Evolutionary conservation across 2,329 filamentous ascomycete genomes (phyloP).

Genomic region (Exserohilum rostratum): DNA sequence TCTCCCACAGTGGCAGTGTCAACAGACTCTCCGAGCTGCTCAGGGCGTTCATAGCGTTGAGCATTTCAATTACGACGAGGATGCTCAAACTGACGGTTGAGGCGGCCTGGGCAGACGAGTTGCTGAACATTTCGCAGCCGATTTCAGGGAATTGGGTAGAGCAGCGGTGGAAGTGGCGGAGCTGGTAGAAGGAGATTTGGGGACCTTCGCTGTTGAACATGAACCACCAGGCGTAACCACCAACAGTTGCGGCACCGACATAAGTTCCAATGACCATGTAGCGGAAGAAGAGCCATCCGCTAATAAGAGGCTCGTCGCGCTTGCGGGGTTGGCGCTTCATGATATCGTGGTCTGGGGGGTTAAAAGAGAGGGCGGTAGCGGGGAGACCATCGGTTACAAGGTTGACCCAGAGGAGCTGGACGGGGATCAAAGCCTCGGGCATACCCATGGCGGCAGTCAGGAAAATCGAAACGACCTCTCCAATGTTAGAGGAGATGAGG

Average conservation of each 20-base stretch:
- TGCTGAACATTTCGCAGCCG: constrained; percentile 88
- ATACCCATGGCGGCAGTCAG: constrained; percentile 94
- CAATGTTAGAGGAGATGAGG: constrained; percentile 98
- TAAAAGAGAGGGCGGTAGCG: constrained; percentile 95
- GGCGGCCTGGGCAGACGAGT: constrained; percentile 84
- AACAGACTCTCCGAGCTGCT: constrained; percentile 93
- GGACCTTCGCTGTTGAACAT: constrained; percentile 92
- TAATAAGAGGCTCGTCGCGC: constrained; percentile 89
- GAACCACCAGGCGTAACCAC: constrained; percentile 99
- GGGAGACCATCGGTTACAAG: constrained; percentile 96
- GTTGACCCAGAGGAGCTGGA: constrained; percentile 98
- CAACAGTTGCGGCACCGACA: constrained; percentile 91
- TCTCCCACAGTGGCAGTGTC: constrained; percentile 94
- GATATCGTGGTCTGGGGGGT: constrained; percentile 96
- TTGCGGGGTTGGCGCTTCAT: constrained; percentile 93
- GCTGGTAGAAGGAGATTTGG: constrained; percentile 87
- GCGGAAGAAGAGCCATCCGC: constrained; percentile 95
- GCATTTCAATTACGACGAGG: constrained; percentile 97
- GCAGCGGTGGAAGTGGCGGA: constrained; percentile 94
- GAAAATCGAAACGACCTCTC: constrained; percentile 98
- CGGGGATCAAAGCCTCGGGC: constrained; percentile 95
- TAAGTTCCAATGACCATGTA: constrained; percentile 97
- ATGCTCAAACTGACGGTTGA: constrained; percentile 91
- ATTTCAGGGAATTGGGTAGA: constrained; percentile 83
- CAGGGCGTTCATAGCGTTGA: constrained; percentile 98